A percentile compares a stretch with the other conserved stretches of the same genome.
Conservation (phyloP, 768 basidiomycete genomes). For the Collybia sp. region DNA sequence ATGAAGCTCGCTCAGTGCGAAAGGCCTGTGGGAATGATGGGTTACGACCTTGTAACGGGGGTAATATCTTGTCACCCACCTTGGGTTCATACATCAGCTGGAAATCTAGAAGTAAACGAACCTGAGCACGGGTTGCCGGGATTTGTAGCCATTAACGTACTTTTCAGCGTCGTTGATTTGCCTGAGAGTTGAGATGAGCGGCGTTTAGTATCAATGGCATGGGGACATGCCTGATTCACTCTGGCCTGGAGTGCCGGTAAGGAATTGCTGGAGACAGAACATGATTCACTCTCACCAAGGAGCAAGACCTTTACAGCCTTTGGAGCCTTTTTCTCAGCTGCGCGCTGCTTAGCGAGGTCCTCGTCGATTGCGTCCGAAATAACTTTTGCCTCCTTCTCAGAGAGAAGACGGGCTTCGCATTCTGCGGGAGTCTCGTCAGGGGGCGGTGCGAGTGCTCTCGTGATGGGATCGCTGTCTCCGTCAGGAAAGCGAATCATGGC, state of each 20-base stretch:
- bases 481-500: too few relatives aligned
- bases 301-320: slow-evolving; percentile 56
- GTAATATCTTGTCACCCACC: slow-evolving; percentile 21
- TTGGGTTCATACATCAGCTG: slow-evolving; percentile 62
- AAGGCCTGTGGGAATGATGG: slow-evolving; percentile 35
- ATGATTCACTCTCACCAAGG: slow-evolving; percentile 38
- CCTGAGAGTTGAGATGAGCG: slow-evolving; percentile 30
- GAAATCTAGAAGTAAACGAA: slow-evolving; percentile 37
- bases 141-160: slow-evolving; percentile 35
- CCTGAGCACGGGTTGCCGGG: neutral
- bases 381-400: slow-evolving; percentile 47
- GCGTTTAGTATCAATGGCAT: too few relatives aligned
- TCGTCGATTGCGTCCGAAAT: slow-evolving; percentile 65
- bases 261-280: neutral
- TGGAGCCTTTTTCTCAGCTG: slow-evolving; percentile 39
- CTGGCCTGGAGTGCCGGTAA: slow-evolving; percentile 45
- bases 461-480: slow-evolving; percentile 39
- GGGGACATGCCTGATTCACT: slow-evolving; percentile 67
- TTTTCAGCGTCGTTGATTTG: slow-evolving; percentile 79
- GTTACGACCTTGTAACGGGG: neutral
- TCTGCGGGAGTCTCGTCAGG: slow-evolving; percentile 44
- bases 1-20: slow-evolving; percentile 54
- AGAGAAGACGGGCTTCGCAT: slow-evolving; percentile 35
- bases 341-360: slow-evolving; percentile 46
- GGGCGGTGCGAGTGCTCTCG: slow-evolving; percentile 45